Conservation (phyloP, 441 rosid species). For the Omphalea diandra region DNA sequence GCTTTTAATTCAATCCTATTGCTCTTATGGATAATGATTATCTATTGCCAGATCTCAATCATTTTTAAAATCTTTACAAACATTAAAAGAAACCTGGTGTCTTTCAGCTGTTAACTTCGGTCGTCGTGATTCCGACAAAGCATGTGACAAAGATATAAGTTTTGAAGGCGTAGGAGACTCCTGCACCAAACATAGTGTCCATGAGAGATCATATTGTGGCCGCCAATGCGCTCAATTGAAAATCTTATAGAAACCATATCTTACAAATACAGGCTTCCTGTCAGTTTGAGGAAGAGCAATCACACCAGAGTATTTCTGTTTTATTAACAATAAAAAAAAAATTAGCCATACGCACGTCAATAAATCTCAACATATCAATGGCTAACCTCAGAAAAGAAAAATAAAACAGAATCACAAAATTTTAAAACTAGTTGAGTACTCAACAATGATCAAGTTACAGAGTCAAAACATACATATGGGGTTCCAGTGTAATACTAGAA, state of each 20-base stretch:
- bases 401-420: neutral
- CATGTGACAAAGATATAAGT: conserved; percentile 67
- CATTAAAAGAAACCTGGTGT: conserved; percentile 59
- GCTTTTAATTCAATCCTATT: neutral
- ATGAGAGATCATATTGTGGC: conserved; percentile 1
- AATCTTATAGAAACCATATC: conserved; percentile 28
- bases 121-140: conserved; percentile 78
- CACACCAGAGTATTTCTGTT: conserved; percentile 65
- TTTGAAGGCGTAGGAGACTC: conserved; percentile 95
- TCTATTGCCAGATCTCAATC: conserved; percentile 1
- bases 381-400: neutral
- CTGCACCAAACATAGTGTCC: conserved; percentile 39
- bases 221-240: conserved; percentile 3
- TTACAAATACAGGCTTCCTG: conserved; percentile 69
- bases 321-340: conserved; percentile 18
- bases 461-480: neutral
- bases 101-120: conserved; percentile 82
- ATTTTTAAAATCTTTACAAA: conserved; percentile 13
- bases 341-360: conserved; percentile 12
- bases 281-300: conserved; percentile 53
- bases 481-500: neutral
- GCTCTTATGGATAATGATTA: neutral
- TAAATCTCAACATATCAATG: conserved; percentile 2
- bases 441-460: neutral
- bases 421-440: neutral